Percentiles rank a stretch among this genome's conserved stretches.
Evolutionary conservation across 257 asterid species (phyloP).

Genomic region (Capsicum pubescens): DNA sequence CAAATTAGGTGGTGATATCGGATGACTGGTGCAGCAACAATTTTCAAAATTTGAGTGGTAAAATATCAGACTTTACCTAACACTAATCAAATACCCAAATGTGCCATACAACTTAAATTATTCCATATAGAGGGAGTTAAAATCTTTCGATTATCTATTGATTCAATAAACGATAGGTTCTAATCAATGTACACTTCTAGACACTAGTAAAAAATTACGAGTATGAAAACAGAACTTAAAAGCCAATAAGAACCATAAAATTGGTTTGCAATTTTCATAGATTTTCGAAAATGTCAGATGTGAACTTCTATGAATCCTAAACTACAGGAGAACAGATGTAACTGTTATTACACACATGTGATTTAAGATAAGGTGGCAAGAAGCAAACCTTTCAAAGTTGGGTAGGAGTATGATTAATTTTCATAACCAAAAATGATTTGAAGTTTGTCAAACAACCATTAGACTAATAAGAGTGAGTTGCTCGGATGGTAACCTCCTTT

Average conservation of each 20-base stretch:
- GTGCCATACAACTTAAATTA: background rate
- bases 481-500: no score
- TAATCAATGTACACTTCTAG: background rate
- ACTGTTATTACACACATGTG: background rate
- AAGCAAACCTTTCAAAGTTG: constrained; percentile 69
- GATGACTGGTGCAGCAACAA: background rate
- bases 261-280: background rate
- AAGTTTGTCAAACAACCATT: no score
- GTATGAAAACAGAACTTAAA: background rate
- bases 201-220: background rate
- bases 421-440: no score
- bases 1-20: background rate
- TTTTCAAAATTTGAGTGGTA: background rate
- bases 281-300: background rate
- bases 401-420: no score
- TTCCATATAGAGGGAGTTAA: background rate
- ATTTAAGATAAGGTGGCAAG: constrained; percentile 9
- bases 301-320: background rate
- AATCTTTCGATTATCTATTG: background rate
- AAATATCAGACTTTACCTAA: background rate
- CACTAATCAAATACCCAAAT: background rate
- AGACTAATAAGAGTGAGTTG: no score
- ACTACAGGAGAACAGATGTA: background rate
- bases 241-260: background rate
- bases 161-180: no score